Percentiles rank a stretch among this genome's conserved stretches.
Conservation (phyloP, 2,329 filamentous ascomycete species). For the Pyrenophora teres region DNA sequence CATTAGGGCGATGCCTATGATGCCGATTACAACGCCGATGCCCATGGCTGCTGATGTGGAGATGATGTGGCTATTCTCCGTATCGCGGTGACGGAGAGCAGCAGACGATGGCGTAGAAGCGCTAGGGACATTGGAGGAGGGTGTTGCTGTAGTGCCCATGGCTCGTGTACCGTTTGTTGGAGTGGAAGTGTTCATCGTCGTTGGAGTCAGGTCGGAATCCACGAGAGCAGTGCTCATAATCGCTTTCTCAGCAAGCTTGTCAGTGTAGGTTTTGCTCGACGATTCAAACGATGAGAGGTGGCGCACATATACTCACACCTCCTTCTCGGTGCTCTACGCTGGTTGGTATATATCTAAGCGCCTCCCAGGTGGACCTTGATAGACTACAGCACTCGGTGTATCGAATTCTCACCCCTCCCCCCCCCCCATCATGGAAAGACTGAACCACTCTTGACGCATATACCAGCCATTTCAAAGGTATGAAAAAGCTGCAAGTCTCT, state of each 20-base stretch:
- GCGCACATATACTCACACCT: too few relatives aligned
- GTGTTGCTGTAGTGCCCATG: not conserved
- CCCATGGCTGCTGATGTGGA: conserved; percentile 22
- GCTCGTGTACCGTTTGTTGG: not conserved
- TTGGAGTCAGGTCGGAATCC: too few relatives aligned
- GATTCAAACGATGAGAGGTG: not conserved
- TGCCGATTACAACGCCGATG: conserved; percentile 19
- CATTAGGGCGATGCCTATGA: conserved; percentile 11
- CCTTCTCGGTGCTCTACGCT: not conserved
- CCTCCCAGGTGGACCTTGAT: not conserved
- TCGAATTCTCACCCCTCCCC: too few relatives aligned
- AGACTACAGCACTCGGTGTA: not conserved
- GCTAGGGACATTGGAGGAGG: not conserved
- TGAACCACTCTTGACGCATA: not conserved
- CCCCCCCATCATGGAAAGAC: not conserved
- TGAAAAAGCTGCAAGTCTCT: too few relatives aligned
- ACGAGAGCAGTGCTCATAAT: too few relatives aligned
- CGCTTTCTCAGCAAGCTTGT: too few relatives aligned
- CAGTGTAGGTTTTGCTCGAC: not conserved
- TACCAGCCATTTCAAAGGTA: not conserved
- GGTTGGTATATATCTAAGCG: conserved; percentile 1
- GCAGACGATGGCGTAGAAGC: not conserved
- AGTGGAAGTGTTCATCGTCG: too few relatives aligned
- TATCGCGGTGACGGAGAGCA: not conserved
- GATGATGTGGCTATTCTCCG: not conserved